Evolutionary conservation across 2,329 filamentous ascomycete species (phyloP), one percentile per base, ranked within the genome.

Genomic region (Nakataea oryzae): DNA sequence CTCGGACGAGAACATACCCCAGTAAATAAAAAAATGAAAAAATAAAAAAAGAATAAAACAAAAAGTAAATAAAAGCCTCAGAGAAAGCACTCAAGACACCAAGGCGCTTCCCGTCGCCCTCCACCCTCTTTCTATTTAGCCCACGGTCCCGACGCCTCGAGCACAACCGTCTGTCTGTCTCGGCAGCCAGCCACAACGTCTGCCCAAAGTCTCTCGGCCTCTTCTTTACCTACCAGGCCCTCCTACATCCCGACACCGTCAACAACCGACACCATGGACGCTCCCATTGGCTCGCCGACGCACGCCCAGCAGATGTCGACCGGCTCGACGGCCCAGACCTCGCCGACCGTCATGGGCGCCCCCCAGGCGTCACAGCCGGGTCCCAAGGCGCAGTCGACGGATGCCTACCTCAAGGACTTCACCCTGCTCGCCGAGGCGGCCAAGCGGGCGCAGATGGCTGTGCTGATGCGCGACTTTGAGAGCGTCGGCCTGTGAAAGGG

Each of bases 361-460:
- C 70, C 70, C 8, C 69, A 71, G 13, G 65, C 68, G 41, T 69
- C 71, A 12, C 34, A 41, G 14, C 64, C 69, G 56, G 70, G 70
- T 65, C 59, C 63, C 64, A 73, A 74, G 67, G 61, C 71, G 1
- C 70, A 77, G 1, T 80, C 79, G 17, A 80, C 81, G 60, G 82
- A 84, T 61, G 67, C 75, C 30, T 92, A 92, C 71, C 81, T 96
- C 64, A 86, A 87, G 69, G 88, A 96, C 74, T 90, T 93, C 70
- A 93, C 84, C 63, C 83, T 97, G 32, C 83, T 97, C 55, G 93
- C 93, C 47, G 93, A 97, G 78, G 93, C 93, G 2, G 93, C 92
- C 56, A 96, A 96, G 76, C 82, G 93, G 55, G 93, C 93, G 12
- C 91, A 97, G 75, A 90, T 97, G 81, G 91, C 91, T 55, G 86